Evolutionary conservation across 1,284 basidiomycete species (phyloP), one percentile per base, ranked within the genome.

Genomic region (Melampsora americana): DNA sequence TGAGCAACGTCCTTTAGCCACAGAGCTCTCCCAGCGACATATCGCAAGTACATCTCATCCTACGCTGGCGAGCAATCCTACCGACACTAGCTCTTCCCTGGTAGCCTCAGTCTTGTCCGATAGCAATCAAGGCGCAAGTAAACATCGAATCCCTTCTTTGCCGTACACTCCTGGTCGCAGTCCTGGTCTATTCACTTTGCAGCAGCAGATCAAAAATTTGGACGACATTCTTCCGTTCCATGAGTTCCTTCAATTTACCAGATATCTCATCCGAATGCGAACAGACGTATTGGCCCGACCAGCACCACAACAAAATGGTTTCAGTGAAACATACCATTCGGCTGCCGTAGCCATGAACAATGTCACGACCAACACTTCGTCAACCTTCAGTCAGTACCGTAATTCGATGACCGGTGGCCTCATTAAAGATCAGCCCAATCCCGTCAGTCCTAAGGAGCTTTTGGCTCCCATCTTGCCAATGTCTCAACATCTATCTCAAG

Each of bases 231-330:
- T 88, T 0, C 92, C 93, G 0, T 97, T 93, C 82, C 85, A 89
- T 79, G 95, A 99, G 82, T 97, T 94, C 83, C 81, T 91, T 30
- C 82, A 88, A 2, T 95, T 98, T 82, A 84, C 97, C 61, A 85
- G 87, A 0, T 91, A 98, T 82, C 83, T 99, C 50, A 89, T 93
- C 3, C 85, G 88, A 0, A 83, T 92, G 32, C 90, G 92, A 28
- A 44, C 32, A 64, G 53, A 16, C n/a, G 48, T 59, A 16, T 42
- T 46, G 16, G 35, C 46, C 32, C 64, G 53, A 53, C 30, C 61
- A 50, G 35, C 71, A 42, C n/a, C 64, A 71, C 61, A 62, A 35
- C 18, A 44, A 18, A 66, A 74, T 26, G 35, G 59, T 46, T 53
- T 71, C 60, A 46, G 62, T 23, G 78, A 78, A 16, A 79, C 35